These are phyloP conservation scores for Pouteria campechiana DNA, from an alignment of 179 eudicot genomes.

Conservation along the genomic window DNA sequence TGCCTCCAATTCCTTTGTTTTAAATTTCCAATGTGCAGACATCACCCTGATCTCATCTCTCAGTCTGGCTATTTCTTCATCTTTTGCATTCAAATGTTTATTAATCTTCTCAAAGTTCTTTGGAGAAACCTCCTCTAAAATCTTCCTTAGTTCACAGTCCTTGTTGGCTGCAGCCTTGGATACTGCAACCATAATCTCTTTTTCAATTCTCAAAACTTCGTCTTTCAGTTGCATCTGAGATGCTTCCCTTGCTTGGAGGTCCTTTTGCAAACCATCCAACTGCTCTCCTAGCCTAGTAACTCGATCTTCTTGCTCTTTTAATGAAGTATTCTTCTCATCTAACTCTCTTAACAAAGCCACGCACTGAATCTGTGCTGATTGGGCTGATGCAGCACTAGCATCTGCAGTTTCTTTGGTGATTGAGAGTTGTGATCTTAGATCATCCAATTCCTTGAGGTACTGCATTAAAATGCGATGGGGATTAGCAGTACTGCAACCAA, in stretches of 20 bases:
- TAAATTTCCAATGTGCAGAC: constrained; percentile 86
- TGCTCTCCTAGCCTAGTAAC: constrained; percentile 69
- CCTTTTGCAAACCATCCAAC: constrained; percentile 61
- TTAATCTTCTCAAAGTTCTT: constrained; percentile 61
- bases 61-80: constrained; percentile 65
- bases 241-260: constrained; percentile 62
- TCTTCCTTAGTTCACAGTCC: constrained; percentile 68
- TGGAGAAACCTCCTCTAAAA: constrained; percentile 76
- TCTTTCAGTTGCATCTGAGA: constrained; percentile 85
- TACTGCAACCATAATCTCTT: constrained; percentile 78
- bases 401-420: constrained; percentile 64
- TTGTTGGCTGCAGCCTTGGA: constrained; percentile 51
- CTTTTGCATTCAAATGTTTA: constrained; percentile 52
- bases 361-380: constrained; percentile 81
- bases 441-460: constrained; percentile 70
- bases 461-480: too few relatives aligned
- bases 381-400: constrained; percentile 83
- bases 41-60: constrained; percentile 68
- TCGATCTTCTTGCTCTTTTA: constrained; percentile 72
- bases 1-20: constrained; percentile 67
- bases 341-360: constrained; percentile 48
- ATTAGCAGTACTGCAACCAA: too few relatives aligned
- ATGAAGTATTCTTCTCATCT: constrained; percentile 52
- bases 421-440: constrained; percentile 53
- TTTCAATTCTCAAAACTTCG: constrained; percentile 74